Percentiles rank a stretch among this genome's conserved stretches.
These are phyloP conservation scores for Crucihimalaya himalaica DNA, from an alignment of 345 rosid genomes.

Conservation along the genomic window DNA sequence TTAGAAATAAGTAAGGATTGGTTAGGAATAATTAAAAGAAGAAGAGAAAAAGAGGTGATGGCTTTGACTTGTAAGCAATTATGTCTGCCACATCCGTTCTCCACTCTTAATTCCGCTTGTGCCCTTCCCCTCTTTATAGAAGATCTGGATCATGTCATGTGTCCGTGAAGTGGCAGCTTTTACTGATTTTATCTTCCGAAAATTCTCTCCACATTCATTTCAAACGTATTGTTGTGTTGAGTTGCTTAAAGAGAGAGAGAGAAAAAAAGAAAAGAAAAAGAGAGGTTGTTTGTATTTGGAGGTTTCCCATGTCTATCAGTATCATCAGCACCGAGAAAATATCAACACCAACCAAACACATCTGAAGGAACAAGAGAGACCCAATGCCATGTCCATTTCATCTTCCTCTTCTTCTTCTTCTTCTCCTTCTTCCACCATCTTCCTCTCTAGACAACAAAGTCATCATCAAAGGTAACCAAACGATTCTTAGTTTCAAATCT, in stretches of 20 bases:
- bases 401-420: background rate
- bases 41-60: constrained; percentile 9
- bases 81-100: constrained; percentile 30
- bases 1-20: background rate
- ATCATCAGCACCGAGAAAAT: background rate
- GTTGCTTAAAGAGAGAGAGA: background rate
- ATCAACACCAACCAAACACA: constrained; percentile 20
- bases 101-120: background rate
- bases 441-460: constrained; percentile 27
- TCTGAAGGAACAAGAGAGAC: constrained; percentile 14
- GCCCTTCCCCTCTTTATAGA: background rate
- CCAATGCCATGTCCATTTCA: constrained; percentile 30
- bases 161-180: constrained; percentile 48
- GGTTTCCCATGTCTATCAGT: constrained; percentile 40
- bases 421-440: constrained; percentile 22
- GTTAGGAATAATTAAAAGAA: background rate
- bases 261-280: background rate
- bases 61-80: constrained; percentile 24
- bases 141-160: too few relatives aligned
- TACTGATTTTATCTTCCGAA: constrained; percentile 39
- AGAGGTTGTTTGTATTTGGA: constrained; percentile 6
- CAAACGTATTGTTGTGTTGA: background rate
- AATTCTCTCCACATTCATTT: background rate
- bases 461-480: constrained; percentile 49
- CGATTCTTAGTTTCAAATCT: constrained; percentile 48